A percentile compares a stretch with the other conserved stretches of the same genome.
Conservation (phyloP, 129 eudicot genomes). For the Helianthus annuus region HanXRQr2.0-SUNRISE NC_035441.2:118747519-118748018, state of each 20-base stretch:
- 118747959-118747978: too few relatives aligned
- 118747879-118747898: too few relatives aligned
- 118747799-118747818: conserved; percentile 12
- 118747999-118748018: too few relatives aligned
- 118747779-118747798: conserved; percentile 4
- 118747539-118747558: conserved; percentile 7
- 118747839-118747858: neutral
- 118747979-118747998: too few relatives aligned
- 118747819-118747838: neutral
- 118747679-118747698: neutral
- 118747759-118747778: neutral
- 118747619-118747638: conserved; percentile 33
- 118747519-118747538: neutral
- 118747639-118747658: conserved; percentile 44
- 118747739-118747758: neutral
- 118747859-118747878: too few relatives aligned
- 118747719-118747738: too few relatives aligned
- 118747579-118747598: conserved; percentile 17
- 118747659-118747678: conserved; percentile 23
- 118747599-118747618: conserved; percentile 28
- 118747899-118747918: too few relatives aligned
- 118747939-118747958: too few relatives aligned
- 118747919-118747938: too few relatives aligned
- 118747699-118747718: too few relatives aligned
- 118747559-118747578: conserved; percentile 1